phyloP scores from a whole-genome alignment of 2,329 filamentous ascomycete species.

The Apiospora marii region DNA sequence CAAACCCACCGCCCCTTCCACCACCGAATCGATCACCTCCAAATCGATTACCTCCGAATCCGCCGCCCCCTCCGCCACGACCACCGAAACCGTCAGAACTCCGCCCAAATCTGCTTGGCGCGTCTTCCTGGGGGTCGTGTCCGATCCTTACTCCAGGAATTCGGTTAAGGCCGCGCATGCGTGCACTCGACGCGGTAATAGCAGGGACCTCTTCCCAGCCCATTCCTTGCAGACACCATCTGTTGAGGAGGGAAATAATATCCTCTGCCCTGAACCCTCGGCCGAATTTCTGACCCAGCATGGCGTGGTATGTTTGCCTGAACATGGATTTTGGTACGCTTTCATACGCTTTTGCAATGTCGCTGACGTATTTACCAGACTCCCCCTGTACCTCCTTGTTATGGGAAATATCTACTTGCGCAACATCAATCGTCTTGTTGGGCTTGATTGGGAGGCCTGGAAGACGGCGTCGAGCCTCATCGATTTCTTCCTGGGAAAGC shows the following conservation, averaged over 20 bases:
- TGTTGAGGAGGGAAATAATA: constrained; percentile 60
- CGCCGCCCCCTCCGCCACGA: constrained; percentile 25
- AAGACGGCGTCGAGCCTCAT: constrained; percentile 58
- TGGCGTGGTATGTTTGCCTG: constrained; percentile 60
- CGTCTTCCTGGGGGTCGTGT: constrained; percentile 27
- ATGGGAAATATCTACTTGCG: constrained; percentile 60
- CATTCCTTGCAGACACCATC: constrained; percentile 59
- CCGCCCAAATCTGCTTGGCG: background rate
- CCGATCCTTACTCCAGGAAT: constrained; percentile 40
- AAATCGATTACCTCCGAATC: constrained; percentile 20
- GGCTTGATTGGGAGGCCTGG: constrained; percentile 66
- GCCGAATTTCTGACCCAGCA: constrained; percentile 59
- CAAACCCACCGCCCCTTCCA: constrained; percentile 25
- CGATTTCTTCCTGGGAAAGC: constrained; percentile 62
- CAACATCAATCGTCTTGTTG: constrained; percentile 58
- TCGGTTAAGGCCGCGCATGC: constrained; percentile 36
- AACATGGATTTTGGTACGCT: constrained; percentile 51
- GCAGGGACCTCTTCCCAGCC: constrained; percentile 59
- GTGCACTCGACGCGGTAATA: constrained; percentile 38
- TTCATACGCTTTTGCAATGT: constrained; percentile 52
- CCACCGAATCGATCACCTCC: constrained; percentile 25
- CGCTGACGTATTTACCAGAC: constrained; percentile 48
- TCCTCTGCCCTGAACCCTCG: constrained; percentile 45
- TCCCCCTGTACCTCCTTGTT: constrained; percentile 48
- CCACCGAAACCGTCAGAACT: constrained; percentile 28